Percentiles rank a stretch among this genome's conserved stretches.
Conservation (phyloP, 805 yeast genomes). For the Yarrowia sp. region DNA sequence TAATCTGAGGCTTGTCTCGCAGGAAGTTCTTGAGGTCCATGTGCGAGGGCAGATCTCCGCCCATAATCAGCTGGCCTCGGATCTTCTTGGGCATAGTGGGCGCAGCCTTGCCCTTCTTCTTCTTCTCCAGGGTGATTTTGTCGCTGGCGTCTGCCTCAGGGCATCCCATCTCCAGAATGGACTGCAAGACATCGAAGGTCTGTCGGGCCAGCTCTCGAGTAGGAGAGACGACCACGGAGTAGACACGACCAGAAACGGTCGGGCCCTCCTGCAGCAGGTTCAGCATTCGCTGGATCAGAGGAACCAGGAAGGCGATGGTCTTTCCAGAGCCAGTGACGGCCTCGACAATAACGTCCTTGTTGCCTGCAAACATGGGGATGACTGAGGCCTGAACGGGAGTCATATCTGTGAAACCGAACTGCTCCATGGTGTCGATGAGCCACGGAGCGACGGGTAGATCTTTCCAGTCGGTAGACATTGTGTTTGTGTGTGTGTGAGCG, state of each 20-base stretch:
- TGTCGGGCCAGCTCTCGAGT: slow-evolving; percentile 53
- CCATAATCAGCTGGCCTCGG: slow-evolving; percentile 42
- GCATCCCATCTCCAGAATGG: slow-evolving; percentile 50
- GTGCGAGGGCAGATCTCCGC: slow-evolving; percentile 45
- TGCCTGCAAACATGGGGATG: slow-evolving; percentile 75
- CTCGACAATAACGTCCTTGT: slow-evolving; percentile 94
- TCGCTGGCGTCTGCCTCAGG: slow-evolving; percentile 49
- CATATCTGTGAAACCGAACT: slow-evolving; percentile 76
- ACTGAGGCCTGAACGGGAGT: slow-evolving; percentile 97
- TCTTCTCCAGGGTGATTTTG: slow-evolving; percentile 12
- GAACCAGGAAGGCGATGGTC: slow-evolving; percentile 85
- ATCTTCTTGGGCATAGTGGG: slow-evolving; percentile 29
- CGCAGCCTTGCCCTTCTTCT: slow-evolving; percentile 25
- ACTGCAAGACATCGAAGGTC: slow-evolving; percentile 63
- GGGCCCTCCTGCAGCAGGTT: slow-evolving; percentile 35
- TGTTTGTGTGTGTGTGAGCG: not conserved
- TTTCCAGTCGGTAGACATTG: slow-evolving; percentile 13
- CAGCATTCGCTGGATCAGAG: slow-evolving; percentile 68
- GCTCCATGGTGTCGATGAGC: slow-evolving; percentile 56
- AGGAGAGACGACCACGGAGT: slow-evolving; percentile 72
- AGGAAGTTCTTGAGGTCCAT: slow-evolving; percentile 67
- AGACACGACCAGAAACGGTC: slow-evolving; percentile 56
- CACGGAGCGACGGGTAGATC: slow-evolving; percentile 6
- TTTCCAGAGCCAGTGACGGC: slow-evolving; percentile 99
- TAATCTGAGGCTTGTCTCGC: slow-evolving; percentile 61